Percentiles rank a stretch among this genome's conserved stretches.
Conservation (phyloP, 352 stramenopile genomes). For the Achlya hypogyna region DNA sequence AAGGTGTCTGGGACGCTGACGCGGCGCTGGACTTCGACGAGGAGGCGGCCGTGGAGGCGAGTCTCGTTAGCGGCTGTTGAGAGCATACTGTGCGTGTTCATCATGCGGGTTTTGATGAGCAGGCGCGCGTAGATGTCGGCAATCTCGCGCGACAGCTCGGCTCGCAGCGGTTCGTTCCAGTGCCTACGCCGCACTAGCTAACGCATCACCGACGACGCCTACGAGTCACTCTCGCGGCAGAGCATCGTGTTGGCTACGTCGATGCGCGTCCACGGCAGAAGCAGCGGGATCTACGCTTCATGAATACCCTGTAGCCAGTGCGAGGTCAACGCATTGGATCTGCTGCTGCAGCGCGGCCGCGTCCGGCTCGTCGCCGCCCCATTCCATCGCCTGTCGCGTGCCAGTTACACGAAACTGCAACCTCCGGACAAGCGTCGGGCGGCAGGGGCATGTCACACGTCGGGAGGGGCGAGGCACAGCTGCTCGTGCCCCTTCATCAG, state of each 20-base stretch:
- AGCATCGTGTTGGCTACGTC: constrained; percentile 7
- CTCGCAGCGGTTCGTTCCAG: constrained; percentile 24
- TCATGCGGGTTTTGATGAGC: constrained; percentile 32
- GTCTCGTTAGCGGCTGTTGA: constrained; percentile 30
- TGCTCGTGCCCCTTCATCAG: too few species aligned
- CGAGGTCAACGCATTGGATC: not conserved
- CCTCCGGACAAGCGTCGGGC: not conserved
- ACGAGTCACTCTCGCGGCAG: constrained; percentile 4
- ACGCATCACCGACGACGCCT: not conserved
- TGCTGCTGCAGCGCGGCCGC: not conserved
- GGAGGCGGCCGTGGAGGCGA: constrained; percentile 43
- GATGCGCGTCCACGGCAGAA: constrained; percentile 17
- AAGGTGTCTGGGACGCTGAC: constrained; percentile 36
- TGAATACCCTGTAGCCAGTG: not conserved
- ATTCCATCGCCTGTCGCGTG: not conserved
- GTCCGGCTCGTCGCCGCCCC: too few species aligned
- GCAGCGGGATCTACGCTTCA: constrained; percentile 1
- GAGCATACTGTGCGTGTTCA: constrained; percentile 37
- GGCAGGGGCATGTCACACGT: too few species aligned
- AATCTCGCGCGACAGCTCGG: constrained; percentile 36
- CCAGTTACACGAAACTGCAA: not conserved
- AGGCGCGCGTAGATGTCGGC: constrained; percentile 32
- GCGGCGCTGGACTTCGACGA: constrained; percentile 56
- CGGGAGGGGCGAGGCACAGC: too few species aligned
- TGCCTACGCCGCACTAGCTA: not conserved